Percentiles rank a stretch among this genome's conserved stretches.
Conservation (phyloP, 208 protist genomes). For the Leishmania tropica region DNA sequence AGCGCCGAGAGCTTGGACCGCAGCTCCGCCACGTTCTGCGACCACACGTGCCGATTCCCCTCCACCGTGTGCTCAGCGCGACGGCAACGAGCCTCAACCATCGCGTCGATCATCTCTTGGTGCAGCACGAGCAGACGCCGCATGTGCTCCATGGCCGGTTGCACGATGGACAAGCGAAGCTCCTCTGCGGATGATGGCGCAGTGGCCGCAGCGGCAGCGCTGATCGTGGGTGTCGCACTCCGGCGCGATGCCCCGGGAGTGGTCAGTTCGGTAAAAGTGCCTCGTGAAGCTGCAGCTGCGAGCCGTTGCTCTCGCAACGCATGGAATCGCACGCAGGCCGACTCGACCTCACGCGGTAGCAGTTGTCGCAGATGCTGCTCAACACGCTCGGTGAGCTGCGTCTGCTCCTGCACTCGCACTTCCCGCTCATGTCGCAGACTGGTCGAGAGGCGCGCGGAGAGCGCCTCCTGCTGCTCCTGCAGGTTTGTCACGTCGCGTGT, state of each 20-base stretch:
- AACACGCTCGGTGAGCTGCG: constrained; percentile 8
- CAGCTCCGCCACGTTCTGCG: constrained; percentile 62
- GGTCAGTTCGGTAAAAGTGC: neutral
- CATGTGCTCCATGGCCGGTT: constrained; percentile 71
- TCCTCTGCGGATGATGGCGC: constrained; percentile 17
- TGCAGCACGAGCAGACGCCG: constrained; percentile 70
- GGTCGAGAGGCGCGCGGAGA: constrained; percentile 2
- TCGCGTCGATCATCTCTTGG: constrained; percentile 67
- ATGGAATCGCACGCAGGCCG: constrained; percentile 31
- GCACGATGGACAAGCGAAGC: constrained; percentile 48
- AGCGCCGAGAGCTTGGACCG: constrained; percentile 51
- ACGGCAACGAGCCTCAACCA: constrained; percentile 70
- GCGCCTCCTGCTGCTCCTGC: constrained; percentile 22
- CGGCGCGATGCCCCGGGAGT: neutral
- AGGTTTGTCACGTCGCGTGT: constrained; percentile 28
- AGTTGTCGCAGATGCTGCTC: constrained; percentile 25
- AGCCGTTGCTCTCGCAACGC: constrained; percentile 30
- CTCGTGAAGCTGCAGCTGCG: neutral
- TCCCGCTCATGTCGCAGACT: constrained; percentile 15
- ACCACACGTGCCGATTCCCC: constrained; percentile 42
- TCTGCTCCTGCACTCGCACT: constrained; percentile 29
- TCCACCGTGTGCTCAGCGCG: constrained; percentile 42
- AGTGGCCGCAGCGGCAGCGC: neutral
- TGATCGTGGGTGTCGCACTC: neutral
- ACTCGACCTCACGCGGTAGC: constrained; percentile 31